Evolutionary conservation across 75 land plant genomes (phyloP).

Genomic region (Chamaecyparis obtusa): DNA sequence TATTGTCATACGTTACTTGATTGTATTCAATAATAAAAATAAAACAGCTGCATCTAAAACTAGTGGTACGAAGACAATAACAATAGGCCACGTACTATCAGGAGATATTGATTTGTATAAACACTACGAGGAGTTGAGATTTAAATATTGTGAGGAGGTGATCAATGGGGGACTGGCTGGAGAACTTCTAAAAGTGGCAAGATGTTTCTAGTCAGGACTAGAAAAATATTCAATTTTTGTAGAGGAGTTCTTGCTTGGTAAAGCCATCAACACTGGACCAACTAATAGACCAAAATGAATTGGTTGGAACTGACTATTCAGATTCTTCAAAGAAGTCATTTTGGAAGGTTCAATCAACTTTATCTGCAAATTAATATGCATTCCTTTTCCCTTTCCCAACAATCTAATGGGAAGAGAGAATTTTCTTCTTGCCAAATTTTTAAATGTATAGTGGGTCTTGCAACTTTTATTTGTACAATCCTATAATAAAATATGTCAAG

Average conservation of each 20-base stretch:
- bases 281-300: no score
- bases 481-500: no score
- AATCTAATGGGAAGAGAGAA: no score
- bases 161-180: neutral
- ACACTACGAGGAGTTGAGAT: slow-evolving; percentile 3
- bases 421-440: no score
- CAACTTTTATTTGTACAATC: no score
- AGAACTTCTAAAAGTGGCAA: neutral
- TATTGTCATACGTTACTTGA: slow-evolving; percentile 31
- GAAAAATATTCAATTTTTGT: no score
- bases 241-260: neutral
- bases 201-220: neutral
- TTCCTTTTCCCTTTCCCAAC: no score
- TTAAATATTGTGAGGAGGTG: neutral
- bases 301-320: neutral
- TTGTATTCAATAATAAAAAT: slow-evolving; percentile 2
- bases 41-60: no score
- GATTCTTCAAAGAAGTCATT: neutral
- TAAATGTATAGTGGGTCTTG: no score
- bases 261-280: neutral
- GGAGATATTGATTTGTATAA: neutral
- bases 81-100: neutral
- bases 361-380: no score
- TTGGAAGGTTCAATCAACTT: neutral
- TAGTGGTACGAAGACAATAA: neutral